Evolutionary conservation across 345 rosid species (phyloP).

Genomic region (Lepidium africanum): DNA sequence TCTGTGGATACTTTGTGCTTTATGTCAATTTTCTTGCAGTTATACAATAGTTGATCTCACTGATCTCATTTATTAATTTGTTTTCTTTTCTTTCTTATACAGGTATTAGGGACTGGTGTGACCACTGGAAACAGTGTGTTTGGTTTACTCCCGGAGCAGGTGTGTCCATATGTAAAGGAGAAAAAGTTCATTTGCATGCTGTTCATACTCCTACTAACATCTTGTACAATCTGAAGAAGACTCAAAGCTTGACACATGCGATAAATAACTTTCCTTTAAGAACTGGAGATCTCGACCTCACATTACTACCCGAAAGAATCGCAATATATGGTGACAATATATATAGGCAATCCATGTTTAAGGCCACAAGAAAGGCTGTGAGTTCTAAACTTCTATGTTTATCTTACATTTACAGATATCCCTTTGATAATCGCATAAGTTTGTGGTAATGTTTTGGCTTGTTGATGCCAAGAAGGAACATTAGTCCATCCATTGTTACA

Average conservation of each 20-base stretch:
- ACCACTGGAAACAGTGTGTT: conserved; percentile 98
- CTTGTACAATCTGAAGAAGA: conserved; percentile 48
- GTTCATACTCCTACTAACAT: conserved; percentile 53
- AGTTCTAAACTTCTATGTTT: conserved; percentile 31
- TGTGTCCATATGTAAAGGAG: conserved; percentile 41
- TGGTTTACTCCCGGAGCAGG: conserved; percentile 72
- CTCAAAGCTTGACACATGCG: conserved; percentile 24
- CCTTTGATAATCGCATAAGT: not conserved
- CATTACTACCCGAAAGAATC: conserved; percentile 65
- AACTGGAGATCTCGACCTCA: conserved; percentile 43
- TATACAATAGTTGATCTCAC: not conserved
- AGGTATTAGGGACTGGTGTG: conserved; percentile 80
- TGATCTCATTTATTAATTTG: not conserved
- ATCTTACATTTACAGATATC: not conserved
- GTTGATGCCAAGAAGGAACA: not conserved
- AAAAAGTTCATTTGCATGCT: conserved; percentile 55
- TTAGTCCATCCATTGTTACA: not conserved
- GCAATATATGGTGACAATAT: conserved; percentile 63
- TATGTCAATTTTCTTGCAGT: not conserved
- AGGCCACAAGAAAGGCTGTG: conserved; percentile 59
- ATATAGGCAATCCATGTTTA: conserved; percentile 55
- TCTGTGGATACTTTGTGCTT: not conserved
- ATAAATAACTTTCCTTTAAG: conserved; percentile 13
- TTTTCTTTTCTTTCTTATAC: not conserved
- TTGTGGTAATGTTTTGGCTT: not conserved